These are phyloP conservation scores for Tulasnella calospora DNA, from an alignment of 768 basidiomycete genomes.

Conservation along the genomic window DNA sequence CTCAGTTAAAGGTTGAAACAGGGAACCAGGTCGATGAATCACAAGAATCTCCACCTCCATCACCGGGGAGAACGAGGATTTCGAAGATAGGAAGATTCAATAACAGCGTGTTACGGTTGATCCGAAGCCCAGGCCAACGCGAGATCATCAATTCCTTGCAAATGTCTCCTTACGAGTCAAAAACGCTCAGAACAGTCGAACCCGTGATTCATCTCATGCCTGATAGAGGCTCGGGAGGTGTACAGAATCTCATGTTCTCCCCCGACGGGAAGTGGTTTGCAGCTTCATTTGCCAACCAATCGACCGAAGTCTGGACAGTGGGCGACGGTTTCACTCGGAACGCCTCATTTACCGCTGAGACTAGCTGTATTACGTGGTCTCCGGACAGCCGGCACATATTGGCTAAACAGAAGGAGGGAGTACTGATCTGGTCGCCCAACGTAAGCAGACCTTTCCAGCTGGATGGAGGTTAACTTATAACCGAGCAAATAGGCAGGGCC, in stretches of 20 bases:
- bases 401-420: slow-evolving; percentile 57
- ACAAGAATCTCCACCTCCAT: neutral
- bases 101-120: neutral
- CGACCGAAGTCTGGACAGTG: slow-evolving; percentile 11
- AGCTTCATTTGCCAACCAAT: slow-evolving; percentile 49
- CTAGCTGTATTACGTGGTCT: slow-evolving; percentile 70
- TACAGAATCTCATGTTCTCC: slow-evolving; percentile 68
- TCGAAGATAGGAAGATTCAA: neutral
- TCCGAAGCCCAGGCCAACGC: neutral
- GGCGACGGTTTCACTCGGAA: slow-evolving; percentile 50
- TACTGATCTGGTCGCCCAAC: slow-evolving; percentile 65
- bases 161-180: neutral
- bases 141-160: neutral
- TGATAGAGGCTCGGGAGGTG: slow-evolving; percentile 58
- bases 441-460: slow-evolving; percentile 37
- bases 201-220: slow-evolving; percentile 32
- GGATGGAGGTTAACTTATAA: neutral
- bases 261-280: slow-evolving; percentile 70
- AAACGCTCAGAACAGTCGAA: neutral
- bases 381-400: slow-evolving; percentile 43
- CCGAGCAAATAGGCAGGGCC: slow-evolving; percentile 54
- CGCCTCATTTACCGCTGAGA: slow-evolving; percentile 52
- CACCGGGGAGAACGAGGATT: neutral
- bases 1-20: neutral
- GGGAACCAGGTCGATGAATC: neutral